Base-by-base conservation (phyloP, 306 rosid genomes). In the Rubus parviflorus region DNA sequence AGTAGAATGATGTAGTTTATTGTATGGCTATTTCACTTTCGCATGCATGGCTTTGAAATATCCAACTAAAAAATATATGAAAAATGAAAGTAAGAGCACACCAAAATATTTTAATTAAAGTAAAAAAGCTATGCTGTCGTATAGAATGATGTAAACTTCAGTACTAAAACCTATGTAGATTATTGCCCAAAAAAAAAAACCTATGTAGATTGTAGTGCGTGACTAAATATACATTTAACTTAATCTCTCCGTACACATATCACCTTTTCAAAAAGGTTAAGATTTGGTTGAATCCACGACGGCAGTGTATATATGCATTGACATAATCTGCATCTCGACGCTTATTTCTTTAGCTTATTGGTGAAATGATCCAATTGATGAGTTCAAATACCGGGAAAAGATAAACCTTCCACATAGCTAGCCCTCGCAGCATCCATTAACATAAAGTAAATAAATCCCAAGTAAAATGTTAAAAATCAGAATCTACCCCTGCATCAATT, bases 101-200 rank as follows among this genome's bases (percentile, higher is more conserved):
- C 35, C 35, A 30, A 30, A 30, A 30, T 30, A 30, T 30, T 30
- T 30, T 30, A 30, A 30, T 30, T 30, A 30, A 56, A 57, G n/a
- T 3, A 40, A 25, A 48, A 46, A 47, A 13, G 40, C 15, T 22
- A 46, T 11, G 87, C 65, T 84, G 74, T 73, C 84, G 80, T 48
- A 81, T 75, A 1, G 66, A 77, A 74, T 81, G 89, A 81, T 78
- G 85, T 42, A 70, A 79, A 72, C 83, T 69, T 47, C 47, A 80
- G 47, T 10, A 47, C 51, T 61, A 41, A 49, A 52, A 14, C 19
- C 35, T 25, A 66, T 52, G 25, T 56, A 47, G 15, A 47, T 47
- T n/a, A n/a, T n/a, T n/a, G n/a, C n/a, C n/a, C n/a, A n/a, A n/a
- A n/a, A n/a, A n/a, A n/a, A n/a, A n/a, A 49, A 52, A 14, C n/a